These are phyloP conservation scores for Quercus ilex DNA, from an alignment of 306 rosid species.

Conservation along the genomic window DNA sequence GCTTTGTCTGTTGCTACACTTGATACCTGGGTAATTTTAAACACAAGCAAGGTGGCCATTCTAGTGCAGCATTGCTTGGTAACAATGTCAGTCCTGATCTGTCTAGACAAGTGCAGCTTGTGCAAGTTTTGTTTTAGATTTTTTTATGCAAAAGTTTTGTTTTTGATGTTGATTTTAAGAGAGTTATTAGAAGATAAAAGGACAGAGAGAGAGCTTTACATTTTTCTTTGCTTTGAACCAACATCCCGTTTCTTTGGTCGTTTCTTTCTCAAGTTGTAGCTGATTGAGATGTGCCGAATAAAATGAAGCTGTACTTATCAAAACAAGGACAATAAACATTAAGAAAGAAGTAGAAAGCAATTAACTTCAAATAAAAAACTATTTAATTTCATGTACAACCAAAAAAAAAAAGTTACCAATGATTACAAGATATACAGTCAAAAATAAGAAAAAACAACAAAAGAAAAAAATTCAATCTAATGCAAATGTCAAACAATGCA, in stretches of 20 bases:
- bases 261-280: slow-evolving; percentile 43
- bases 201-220: slow-evolving; percentile 32
- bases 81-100: slow-evolving; percentile 5
- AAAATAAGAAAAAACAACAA: neutral
- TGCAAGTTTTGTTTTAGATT: neutral
- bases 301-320: slow-evolving; percentile 60
- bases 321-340: slow-evolving; percentile 20
- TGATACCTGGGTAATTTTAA: neutral
- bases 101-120: neutral
- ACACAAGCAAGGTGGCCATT: slow-evolving; percentile 7
- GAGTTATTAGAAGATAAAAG: neutral
- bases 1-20: neutral
- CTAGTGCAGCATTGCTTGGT: neutral
- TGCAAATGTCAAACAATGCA: neutral
- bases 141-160: neutral
- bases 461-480: neutral
- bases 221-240: slow-evolving; percentile 28
- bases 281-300: slow-evolving; percentile 55
- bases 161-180: neutral
- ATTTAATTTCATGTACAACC: neutral
- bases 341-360: neutral
- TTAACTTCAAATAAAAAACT: neutral
- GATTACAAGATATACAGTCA: slow-evolving; percentile 7
- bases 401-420: slow-evolving; percentile 6
- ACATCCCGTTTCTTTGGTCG: slow-evolving; percentile 31